Conservation (phyloP, 1,284 basidiomycete genomes). For the Moesziomyces sp. region DNA sequence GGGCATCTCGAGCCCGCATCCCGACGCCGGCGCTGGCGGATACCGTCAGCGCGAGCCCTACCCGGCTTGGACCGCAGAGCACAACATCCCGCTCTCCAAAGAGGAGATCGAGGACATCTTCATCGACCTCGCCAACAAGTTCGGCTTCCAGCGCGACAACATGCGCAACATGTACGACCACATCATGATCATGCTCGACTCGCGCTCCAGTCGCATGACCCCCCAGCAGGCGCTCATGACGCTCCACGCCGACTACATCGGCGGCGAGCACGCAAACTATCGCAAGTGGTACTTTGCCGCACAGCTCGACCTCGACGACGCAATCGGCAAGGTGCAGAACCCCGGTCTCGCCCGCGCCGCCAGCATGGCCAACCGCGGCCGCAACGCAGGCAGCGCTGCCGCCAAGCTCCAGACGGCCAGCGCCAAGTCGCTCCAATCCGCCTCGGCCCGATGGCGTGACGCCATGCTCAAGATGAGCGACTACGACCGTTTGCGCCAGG, state of each 20-base stretch:
- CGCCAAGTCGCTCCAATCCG: slow-evolving; percentile 83
- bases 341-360: slow-evolving; percentile 86
- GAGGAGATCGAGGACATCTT: slow-evolving; percentile 99
- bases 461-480: slow-evolving; percentile 99
- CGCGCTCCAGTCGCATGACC: slow-evolving; percentile 79
- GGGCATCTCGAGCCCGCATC: slow-evolving; percentile 58
- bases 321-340: slow-evolving; percentile 90
- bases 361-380: slow-evolving; percentile 75
- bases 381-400: slow-evolving; percentile 57
- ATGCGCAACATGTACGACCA: slow-evolving; percentile 86
- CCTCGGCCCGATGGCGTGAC: slow-evolving; percentile 91
- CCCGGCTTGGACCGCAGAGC: slow-evolving; percentile 91
- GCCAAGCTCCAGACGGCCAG: slow-evolving; percentile 74
- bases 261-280: slow-evolving; percentile 75
- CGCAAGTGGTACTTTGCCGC: slow-evolving; percentile 95
- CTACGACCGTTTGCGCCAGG: slow-evolving; percentile 95
- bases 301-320: slow-evolving; percentile 97
- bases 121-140: slow-evolving; percentile 97
- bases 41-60: slow-evolving; percentile 76
- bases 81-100: slow-evolving; percentile 93
- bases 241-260: slow-evolving; percentile 98
- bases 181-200: slow-evolving; percentile 95
- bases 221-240: slow-evolving; percentile 91
- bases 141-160: slow-evolving; percentile 90
- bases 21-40: slow-evolving; percentile 46